Evolutionary conservation across 208 protist genomes (phyloP).

Genomic region (Crithidia acanthocephali): DNA sequence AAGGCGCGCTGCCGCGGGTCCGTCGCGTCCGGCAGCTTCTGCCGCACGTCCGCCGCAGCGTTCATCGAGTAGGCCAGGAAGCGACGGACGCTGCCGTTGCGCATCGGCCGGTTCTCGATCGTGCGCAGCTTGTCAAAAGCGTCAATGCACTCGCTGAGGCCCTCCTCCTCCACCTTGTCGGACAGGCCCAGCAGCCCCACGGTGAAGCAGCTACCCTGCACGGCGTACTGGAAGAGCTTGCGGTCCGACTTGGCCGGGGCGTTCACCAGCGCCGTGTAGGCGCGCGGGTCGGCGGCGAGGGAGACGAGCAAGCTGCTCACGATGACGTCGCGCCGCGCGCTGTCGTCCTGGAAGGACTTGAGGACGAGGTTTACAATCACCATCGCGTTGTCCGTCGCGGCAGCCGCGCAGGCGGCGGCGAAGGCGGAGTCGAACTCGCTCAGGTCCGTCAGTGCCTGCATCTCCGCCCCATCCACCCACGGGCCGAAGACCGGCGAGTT

Average conservation of each 20-base stretch:
- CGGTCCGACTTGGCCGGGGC: slow-evolving; percentile 26
- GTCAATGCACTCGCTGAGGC: slow-evolving; percentile 20
- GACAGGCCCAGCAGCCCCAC: slow-evolving; percentile 38
- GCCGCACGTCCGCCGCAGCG: slow-evolving; percentile 29
- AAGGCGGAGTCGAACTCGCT: slow-evolving; percentile 31
- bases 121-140: slow-evolving; percentile 30
- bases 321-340: slow-evolving; percentile 36
- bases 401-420: slow-evolving; percentile 21
- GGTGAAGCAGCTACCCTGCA: slow-evolving; percentile 52
- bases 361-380: slow-evolving; percentile 38
- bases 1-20: slow-evolving; percentile 18
- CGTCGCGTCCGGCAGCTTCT: slow-evolving; percentile 14
- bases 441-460: slow-evolving; percentile 29
- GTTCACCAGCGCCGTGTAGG: slow-evolving; percentile 24
- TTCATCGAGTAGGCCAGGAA: slow-evolving; percentile 49
- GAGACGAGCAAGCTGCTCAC: slow-evolving; percentile 51
- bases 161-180: slow-evolving; percentile 27
- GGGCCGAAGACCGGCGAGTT: slow-evolving; percentile 71
- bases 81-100: slow-evolving; percentile 51
- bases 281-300: slow-evolving; percentile 30
- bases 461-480: slow-evolving; percentile 32
- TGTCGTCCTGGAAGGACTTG: slow-evolving; percentile 32
- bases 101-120: slow-evolving; percentile 37
- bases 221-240: slow-evolving; percentile 53
- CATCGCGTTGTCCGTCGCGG: slow-evolving; percentile 34